Evolutionary conservation across 2,329 filamentous ascomycete genomes (phyloP), one percentile per base, ranked within the genome.

Genomic region (Sporothrix curviconia): DNA sequence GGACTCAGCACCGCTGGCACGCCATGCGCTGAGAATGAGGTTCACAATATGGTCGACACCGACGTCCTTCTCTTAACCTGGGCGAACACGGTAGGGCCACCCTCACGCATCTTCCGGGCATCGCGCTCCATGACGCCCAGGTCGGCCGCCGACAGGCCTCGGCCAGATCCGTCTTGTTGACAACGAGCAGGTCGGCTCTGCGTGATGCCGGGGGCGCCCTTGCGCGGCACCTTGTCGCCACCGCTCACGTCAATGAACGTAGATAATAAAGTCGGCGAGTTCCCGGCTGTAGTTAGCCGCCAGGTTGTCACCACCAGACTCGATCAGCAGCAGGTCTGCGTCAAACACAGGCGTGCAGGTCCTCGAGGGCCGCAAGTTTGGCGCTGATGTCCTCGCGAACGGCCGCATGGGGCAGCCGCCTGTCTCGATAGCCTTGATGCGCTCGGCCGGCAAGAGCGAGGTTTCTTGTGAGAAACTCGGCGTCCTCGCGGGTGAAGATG

Each of bases 401-500:
- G 39, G 94, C 94, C 60, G 94, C 94, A 76, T 99, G 94, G 94
- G 94, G 70, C 94, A 97, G 12, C 94, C 94, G 64, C 94, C 94
- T 2, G 94, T 99, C 75, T 99, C 94, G 72, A 99, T 97, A 68
- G 94, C 94, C 60, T 87, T 84, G 76, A 97, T 97, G 60, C 92
- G 89, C 28, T 81, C 72, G 5, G 92, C 81, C 0, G 92, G 87
- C 0, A 97, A n/a, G 85, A 6, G 94, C 94, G 63, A 83, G 80
- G 79, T 96, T 81, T 58, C 85, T 85, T 59, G 90, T 95, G 25
- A 99, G 85, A 77, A 99, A 99, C 74, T 97, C 94, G 77, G 92
- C 92, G 78, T 99, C 94, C 76, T 99, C 94, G 63, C 88, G 87
- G 22, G 92, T 97, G 79, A 97, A 97, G 78, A 97, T 97, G 78